Evolutionary conservation across 2,329 filamentous ascomycete species (phyloP).

Genomic region (Xylaria sp.): DNA sequence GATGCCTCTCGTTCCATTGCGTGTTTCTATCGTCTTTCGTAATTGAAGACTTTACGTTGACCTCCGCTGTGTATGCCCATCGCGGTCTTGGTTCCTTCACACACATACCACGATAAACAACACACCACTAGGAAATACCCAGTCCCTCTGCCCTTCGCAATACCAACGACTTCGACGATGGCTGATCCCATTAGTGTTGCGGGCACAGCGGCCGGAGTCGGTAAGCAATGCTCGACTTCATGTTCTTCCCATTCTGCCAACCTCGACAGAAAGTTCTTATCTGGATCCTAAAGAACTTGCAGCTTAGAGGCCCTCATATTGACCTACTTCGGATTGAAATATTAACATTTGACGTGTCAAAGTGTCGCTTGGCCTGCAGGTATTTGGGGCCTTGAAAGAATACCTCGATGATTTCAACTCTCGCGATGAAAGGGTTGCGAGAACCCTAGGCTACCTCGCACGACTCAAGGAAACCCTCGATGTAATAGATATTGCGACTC

Average conservation of each 20-base stretch:
- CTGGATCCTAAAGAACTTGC: not conserved
- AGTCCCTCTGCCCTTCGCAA: not conserved
- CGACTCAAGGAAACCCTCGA: not conserved
- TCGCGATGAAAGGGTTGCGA: constrained; percentile 11
- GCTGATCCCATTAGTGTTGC: not conserved
- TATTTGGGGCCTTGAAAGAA: constrained; percentile 15
- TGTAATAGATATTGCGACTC: constrained; percentile 8
- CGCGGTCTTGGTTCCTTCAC: not conserved
- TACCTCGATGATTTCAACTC: constrained; percentile 19
- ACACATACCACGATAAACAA: not conserved
- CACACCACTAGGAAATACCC: not conserved
- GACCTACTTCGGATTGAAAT: no score
- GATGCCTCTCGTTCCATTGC: not conserved
- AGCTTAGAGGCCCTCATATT: not conserved
- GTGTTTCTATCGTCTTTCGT: not conserved
- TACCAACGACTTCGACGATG: not conserved
- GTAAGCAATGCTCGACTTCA: not conserved
- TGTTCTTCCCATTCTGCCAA: not conserved
- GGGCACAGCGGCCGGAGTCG: not conserved
- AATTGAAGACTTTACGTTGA: not conserved
- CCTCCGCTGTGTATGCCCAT: not conserved
- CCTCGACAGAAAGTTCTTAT: not conserved
- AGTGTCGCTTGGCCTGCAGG: constrained; percentile 27
- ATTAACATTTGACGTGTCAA: not conserved
- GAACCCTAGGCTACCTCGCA: constrained; percentile 6